phyloP scores from a whole-genome alignment of 306 rosid species.

The Fagus crenata region DNA sequence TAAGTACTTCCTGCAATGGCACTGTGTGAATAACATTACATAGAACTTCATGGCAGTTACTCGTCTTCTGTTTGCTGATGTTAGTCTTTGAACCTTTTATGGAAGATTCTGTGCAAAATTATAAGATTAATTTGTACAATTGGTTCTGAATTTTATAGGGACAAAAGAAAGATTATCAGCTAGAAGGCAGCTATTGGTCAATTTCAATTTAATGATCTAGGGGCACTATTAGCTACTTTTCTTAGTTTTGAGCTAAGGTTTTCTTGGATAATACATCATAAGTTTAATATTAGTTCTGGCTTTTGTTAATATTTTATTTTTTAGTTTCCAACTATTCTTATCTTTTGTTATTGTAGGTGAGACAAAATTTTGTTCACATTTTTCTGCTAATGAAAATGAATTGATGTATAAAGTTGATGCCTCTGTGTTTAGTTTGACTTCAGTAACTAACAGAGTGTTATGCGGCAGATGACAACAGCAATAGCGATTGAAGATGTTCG shows the following conservation, averaged over 20 bases:
- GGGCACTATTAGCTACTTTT: background rate
- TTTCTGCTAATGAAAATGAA: background rate
- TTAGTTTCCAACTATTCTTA: background rate
- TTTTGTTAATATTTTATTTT: background rate
- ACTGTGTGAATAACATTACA: constrained; percentile 6
- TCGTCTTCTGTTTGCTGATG: constrained; percentile 16
- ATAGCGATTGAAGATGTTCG: constrained; percentile 94
- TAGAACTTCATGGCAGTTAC: constrained; percentile 23
- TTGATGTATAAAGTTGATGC: background rate
- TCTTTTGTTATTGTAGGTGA: background rate
- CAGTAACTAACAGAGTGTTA: constrained; percentile 27
- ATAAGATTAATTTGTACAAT: background rate
- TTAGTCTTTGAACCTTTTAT: constrained; percentile 4
- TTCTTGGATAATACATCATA: background rate
- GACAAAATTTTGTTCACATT: background rate
- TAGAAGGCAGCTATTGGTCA: background rate
- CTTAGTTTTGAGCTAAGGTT: background rate
- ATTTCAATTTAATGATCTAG: background rate
- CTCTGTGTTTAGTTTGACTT: background rate
- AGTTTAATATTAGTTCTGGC: background rate
- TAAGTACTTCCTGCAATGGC: constrained; percentile 1
- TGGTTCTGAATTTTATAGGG: background rate
- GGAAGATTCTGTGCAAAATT: constrained; percentile 20
- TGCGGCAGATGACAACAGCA: constrained; percentile 85
- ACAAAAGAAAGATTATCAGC: background rate